These are phyloP conservation scores for Yamagishiella unicocca DNA, from an alignment of 139 green algal species.

Conservation along the genomic window DNA sequence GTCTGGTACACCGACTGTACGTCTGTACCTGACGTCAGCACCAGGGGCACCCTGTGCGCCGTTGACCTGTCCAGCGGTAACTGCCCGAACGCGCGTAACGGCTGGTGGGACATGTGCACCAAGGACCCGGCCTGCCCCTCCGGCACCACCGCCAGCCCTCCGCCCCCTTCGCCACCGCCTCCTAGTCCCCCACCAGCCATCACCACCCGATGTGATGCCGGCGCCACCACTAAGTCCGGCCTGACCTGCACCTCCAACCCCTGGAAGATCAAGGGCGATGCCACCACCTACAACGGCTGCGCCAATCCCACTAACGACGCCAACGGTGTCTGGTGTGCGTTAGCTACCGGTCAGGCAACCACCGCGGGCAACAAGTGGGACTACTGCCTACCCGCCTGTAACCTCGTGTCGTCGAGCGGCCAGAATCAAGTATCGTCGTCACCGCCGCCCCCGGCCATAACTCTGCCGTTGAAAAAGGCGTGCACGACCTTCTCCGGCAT, in stretches of 20 bases:
- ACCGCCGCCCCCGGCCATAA: background rate
- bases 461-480: background rate
- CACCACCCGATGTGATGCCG: background rate
- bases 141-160: background rate
- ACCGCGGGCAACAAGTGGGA: background rate
- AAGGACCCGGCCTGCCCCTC: background rate
- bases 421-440: background rate
- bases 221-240: background rate
- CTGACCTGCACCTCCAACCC: background rate
- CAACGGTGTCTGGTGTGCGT: conserved; percentile 9
- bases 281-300: conserved; percentile 4
- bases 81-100: background rate
- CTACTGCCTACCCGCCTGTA: conserved; percentile 24
- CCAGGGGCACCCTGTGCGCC: background rate
- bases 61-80: background rate
- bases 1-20: background rate
- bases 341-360: background rate
- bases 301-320: conserved; percentile 32
- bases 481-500: background rate
- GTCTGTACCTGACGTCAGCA: no score
- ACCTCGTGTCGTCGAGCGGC: background rate
- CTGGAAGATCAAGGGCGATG: background rate
- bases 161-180: background rate
- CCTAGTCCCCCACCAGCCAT: no score
- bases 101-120: conserved; percentile 28